Conservation (phyloP, 176 grass and related monocot species). For the Oryza glumipatula region DNA sequence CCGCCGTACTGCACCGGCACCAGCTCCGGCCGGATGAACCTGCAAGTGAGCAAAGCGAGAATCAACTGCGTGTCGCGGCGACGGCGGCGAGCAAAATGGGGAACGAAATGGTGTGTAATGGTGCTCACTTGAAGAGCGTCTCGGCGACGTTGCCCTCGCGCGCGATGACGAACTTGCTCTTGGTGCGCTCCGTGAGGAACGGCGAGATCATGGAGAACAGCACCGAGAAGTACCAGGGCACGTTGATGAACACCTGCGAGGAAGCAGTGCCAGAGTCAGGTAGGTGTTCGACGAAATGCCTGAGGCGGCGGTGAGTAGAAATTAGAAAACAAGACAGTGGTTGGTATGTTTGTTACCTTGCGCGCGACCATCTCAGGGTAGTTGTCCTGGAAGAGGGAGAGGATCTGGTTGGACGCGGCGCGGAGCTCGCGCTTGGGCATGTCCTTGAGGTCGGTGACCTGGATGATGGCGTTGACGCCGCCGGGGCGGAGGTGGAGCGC, state of each 20-base stretch:
- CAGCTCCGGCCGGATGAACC: conserved; percentile 93
- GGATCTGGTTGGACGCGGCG: conserved; percentile 83
- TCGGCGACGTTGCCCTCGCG: conserved; percentile 91
- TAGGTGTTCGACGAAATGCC: conserved; percentile 28
- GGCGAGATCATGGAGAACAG: conserved; percentile 89
- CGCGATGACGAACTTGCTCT: conserved; percentile 98
- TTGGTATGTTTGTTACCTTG: conserved; percentile 53
- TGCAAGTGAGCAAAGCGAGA: not conserved
- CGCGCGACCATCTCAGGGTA: conserved; percentile 96
- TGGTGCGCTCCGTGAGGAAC: conserved; percentile 94
- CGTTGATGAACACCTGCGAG: conserved; percentile 88
- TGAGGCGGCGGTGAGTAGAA: not conserved
- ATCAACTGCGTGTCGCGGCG: not conserved
- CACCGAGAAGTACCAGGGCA: conserved; percentile 97
- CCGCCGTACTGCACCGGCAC: conserved; percentile 92
- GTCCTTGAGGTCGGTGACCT: conserved; percentile 94
- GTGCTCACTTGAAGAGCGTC: conserved; percentile 81
- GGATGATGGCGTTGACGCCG: conserved; percentile 90
- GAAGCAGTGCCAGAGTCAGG: not conserved
- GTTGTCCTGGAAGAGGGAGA: conserved; percentile 96
- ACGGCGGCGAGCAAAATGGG: not conserved
- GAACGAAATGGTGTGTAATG: not conserved
- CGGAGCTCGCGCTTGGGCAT: conserved; percentile 96
- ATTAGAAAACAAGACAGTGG: too few species aligned
- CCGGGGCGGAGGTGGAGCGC: conserved; percentile 77